Evolutionary conservation across 2,329 filamentous ascomycete genomes (phyloP).

Genomic region (Penicillium sp.): DNA sequence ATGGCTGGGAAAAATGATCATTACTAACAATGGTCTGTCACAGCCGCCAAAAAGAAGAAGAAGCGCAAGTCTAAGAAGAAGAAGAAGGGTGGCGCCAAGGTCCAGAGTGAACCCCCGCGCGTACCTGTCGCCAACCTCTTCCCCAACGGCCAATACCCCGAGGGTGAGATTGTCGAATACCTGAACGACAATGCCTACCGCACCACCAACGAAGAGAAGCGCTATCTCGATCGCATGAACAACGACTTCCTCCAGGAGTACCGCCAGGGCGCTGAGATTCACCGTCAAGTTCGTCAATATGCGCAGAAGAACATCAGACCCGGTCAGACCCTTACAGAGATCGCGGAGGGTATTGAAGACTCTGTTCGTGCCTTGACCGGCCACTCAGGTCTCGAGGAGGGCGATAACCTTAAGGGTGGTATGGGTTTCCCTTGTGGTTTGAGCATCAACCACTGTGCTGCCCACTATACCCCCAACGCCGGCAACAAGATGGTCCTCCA

Average conservation of each 20-base stretch:
- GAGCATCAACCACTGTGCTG: conserved; percentile 80
- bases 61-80: conserved; percentile 77
- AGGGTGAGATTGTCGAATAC: conserved; percentile 78
- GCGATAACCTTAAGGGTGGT: conserved; percentile 74
- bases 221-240: conserved; percentile 77
- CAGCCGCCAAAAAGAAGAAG: conserved; percentile 72
- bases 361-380: conserved; percentile 74
- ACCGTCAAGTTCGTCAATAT: conserved; percentile 82
- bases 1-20: conserved; percentile 1
- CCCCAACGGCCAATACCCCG: conserved; percentile 69
- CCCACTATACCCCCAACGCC: conserved; percentile 84
- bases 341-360: conserved; percentile 85
- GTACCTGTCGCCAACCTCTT: conserved; percentile 74
- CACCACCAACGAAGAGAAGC: conserved; percentile 81
- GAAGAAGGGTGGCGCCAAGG: conserved; percentile 61
- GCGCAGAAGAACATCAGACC: conserved; percentile 79
- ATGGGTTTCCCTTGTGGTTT: conserved; percentile 87
- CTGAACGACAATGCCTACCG: conserved; percentile 73
- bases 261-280: conserved; percentile 82
- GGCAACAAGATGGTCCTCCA: conserved; percentile 74
- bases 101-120: conserved; percentile 75
- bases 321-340: conserved; percentile 75
- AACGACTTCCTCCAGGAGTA: conserved; percentile 79
- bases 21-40: conserved; percentile 9
- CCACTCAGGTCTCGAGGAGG: conserved; percentile 73